These are phyloP conservation scores for Phaeotremella fagi DNA, from an alignment of 768 basidiomycete genomes.

Conservation along the genomic window DNA sequence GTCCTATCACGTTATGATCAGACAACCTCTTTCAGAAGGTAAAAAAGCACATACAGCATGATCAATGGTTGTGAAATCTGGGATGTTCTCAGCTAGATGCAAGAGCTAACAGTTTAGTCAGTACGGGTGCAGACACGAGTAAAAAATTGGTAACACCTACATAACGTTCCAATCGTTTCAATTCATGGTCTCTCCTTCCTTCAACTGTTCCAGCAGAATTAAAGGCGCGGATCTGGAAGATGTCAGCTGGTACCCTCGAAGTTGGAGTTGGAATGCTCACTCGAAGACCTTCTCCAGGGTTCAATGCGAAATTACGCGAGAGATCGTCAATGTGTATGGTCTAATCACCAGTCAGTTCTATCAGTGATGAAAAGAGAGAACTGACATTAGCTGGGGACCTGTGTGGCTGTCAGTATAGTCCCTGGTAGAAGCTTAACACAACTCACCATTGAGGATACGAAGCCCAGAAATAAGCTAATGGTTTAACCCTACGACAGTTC, in stretches of 20 bases:
- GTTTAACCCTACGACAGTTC: slow-evolving; percentile 32
- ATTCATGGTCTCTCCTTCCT: slow-evolving; percentile 60
- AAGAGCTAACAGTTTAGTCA: slow-evolving; percentile 49
- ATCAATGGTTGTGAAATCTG: slow-evolving; percentile 62
- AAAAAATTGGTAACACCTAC: slow-evolving; percentile 10
- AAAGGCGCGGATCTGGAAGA: slow-evolving; percentile 61
- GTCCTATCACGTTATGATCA: too few species aligned
- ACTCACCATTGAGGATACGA: slow-evolving; percentile 68
- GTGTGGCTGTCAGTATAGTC: not conserved
- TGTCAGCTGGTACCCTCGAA: not conserved
- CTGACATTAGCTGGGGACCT: slow-evolving; percentile 28
- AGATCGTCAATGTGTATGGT: slow-evolving; percentile 88
- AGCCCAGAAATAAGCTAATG: slow-evolving; percentile 68
- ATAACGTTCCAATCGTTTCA: slow-evolving; percentile 45
- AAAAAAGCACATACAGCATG: slow-evolving; percentile 67
- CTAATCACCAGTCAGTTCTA: slow-evolving; percentile 58
- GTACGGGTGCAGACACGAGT: not conserved
- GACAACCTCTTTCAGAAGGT: too few species aligned
- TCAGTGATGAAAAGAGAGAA: slow-evolving; percentile 1
- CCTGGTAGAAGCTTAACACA: slow-evolving; percentile 34
- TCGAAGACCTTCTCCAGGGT: slow-evolving; percentile 76
- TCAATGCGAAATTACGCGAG: slow-evolving; percentile 82
- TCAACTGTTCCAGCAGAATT: slow-evolving; percentile 68
- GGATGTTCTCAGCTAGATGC: slow-evolving; percentile 56
- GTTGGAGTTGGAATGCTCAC: slow-evolving; percentile 5